Conservation (phyloP, 2,329 filamentous ascomycete genomes). For the Apiospora malaysiana region DNA sequence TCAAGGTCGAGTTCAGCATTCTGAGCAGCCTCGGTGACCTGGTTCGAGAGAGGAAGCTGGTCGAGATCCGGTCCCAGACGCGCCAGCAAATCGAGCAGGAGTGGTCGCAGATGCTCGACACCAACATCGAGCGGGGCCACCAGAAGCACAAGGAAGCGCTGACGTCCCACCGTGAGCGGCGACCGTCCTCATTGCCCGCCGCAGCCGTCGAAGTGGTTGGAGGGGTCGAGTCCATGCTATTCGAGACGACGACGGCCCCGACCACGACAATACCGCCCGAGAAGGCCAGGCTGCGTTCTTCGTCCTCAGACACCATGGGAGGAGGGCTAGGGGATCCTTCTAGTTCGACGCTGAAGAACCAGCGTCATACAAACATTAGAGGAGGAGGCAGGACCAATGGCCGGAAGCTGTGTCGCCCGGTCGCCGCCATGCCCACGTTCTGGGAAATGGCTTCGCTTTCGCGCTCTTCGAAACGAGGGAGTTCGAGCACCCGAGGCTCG, state of each 20-base stretch:
- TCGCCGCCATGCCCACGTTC: neutral
- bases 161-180: neutral
- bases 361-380: neutral
- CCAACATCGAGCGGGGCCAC: constrained; percentile 10
- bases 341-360: neutral
- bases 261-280: neutral
- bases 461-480: neutral
- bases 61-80: neutral
- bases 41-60: constrained; percentile 19
- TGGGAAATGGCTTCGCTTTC: constrained; percentile 1
- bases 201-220: neutral
- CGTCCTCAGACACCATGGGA: neutral
- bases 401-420: neutral
- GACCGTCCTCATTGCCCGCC: neutral
- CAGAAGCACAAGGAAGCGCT: neutral
- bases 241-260: neutral
- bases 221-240: neutral
- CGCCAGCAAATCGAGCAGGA: constrained; percentile 14
- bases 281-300: neutral
- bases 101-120: constrained; percentile 15
- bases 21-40: constrained; percentile 46
- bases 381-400: neutral
- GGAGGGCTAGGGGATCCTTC: neutral
- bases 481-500: neutral
- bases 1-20: constrained; percentile 63